These are phyloP conservation scores for Acer saccharum DNA, from an alignment of 345 rosid genomes.

Conservation along the genomic window DNA sequence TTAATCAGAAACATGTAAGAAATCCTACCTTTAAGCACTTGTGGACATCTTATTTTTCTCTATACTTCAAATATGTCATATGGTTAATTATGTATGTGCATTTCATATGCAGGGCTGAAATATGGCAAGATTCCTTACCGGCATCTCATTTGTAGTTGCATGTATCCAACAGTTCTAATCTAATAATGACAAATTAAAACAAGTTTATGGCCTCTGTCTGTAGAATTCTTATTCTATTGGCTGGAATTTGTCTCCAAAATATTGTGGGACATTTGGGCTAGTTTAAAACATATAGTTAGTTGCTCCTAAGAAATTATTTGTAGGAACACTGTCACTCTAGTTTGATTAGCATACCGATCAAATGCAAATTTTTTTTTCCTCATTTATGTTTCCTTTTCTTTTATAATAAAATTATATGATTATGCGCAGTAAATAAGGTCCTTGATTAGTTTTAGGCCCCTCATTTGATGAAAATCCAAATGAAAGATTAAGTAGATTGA, in stretches of 20 bases:
- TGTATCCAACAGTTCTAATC: neutral
- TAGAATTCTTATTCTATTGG: neutral
- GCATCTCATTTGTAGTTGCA: neutral
- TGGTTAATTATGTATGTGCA: neutral
- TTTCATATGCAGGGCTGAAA: no score
- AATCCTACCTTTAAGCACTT: neutral
- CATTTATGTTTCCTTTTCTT: no score
- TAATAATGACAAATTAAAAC: neutral
- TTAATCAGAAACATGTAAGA: slow-evolving; percentile 39
- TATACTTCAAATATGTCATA: neutral
- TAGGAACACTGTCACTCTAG: neutral
- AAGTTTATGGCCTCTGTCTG: neutral
- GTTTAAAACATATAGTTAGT: neutral
- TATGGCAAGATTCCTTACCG: no score
- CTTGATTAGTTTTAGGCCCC: neutral
- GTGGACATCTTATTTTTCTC: neutral
- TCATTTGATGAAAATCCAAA: neutral
- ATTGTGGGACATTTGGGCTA: neutral
- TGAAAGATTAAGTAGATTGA: no score
- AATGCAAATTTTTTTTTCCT: neutral
- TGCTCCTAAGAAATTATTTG: neutral
- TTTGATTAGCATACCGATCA: neutral
- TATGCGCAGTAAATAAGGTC: neutral
- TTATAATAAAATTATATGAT: neutral
- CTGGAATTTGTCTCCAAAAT: neutral